These are phyloP conservation scores for Bonia amplexicaulis DNA, from an alignment of 176 grass and related monocot species.

Conservation along the genomic window DNA sequence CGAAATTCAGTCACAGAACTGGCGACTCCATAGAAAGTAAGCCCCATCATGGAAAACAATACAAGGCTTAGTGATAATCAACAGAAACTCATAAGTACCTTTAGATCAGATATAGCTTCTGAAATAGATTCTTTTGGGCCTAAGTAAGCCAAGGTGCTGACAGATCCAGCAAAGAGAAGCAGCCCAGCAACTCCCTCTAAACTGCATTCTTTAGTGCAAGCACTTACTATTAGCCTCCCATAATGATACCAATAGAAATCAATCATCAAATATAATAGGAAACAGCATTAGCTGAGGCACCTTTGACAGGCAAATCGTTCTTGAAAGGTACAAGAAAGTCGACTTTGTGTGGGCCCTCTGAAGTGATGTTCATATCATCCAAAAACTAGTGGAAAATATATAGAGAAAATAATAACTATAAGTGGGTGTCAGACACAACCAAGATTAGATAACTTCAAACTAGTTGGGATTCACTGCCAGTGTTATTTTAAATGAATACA, in stretches of 20 bases:
- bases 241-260: slow-evolving; percentile 28
- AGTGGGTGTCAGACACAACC: background rate
- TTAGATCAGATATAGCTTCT: slow-evolving; percentile 90
- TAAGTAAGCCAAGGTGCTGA: slow-evolving; percentile 67
- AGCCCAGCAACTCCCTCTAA: slow-evolving; percentile 68
- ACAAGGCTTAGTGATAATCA: background rate
- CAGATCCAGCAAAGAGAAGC: slow-evolving; percentile 64
- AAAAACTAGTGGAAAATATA: slow-evolving; percentile 50
- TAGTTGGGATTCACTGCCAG: background rate
- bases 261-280: slow-evolving; percentile 4
- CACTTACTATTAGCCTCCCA: slow-evolving; percentile 26
- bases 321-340: slow-evolving; percentile 89
- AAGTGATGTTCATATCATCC: slow-evolving; percentile 31
- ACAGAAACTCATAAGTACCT: slow-evolving; percentile 47
- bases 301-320: slow-evolving; percentile 43
- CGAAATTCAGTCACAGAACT: background rate
- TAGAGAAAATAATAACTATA: slow-evolving; percentile 10
- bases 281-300: slow-evolving; percentile 34
- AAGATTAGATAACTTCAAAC: background rate
- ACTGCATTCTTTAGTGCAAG: slow-evolving; percentile 69
- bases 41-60: background rate
- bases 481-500: background rate
- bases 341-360: slow-evolving; percentile 41
- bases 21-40: background rate
- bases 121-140: slow-evolving; percentile 70